These are phyloP conservation scores for Borealophlyctis nickersoniae DNA, from an alignment of 192 early-diverging fungal species.

Conservation along the genomic window DNA sequence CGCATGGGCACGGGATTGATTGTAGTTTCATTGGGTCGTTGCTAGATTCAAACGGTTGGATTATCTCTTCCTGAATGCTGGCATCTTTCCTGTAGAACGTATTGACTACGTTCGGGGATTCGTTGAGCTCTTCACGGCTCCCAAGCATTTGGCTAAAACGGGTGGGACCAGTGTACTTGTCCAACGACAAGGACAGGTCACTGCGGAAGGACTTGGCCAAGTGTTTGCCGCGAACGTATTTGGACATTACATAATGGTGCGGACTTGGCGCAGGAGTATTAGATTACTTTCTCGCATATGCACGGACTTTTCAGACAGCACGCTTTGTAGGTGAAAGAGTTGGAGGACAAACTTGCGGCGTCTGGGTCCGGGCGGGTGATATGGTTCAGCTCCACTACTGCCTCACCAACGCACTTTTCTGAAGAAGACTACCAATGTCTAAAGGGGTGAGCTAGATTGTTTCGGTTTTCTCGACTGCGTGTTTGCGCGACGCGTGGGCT, in stretches of 20 bases:
- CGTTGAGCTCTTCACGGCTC: conserved; percentile 27
- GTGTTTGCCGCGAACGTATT: conserved; percentile 54
- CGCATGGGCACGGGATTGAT: too few relatives aligned
- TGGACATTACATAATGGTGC: conserved; percentile 49
- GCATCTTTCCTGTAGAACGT: conserved; percentile 35
- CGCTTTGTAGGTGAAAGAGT: conserved; percentile 22
- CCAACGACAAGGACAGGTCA: conserved; percentile 37
- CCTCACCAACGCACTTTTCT: conserved; percentile 33
- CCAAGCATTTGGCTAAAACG: conserved; percentile 38
- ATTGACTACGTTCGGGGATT: conserved; percentile 26
- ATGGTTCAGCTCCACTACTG: conserved; percentile 47
- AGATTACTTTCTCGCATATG: background rate
- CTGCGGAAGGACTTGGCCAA: conserved; percentile 38
- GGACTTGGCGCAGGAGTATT: conserved; percentile 19
- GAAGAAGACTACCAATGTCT: conserved; percentile 40
- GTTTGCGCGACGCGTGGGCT: background rate
- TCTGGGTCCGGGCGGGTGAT: conserved; percentile 26
- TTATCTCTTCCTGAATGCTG: conserved; percentile 48
- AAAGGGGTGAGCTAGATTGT: conserved; percentile 24
- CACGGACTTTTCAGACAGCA: background rate
- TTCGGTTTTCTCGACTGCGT: conserved; percentile 3
- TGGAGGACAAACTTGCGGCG: conserved; percentile 5
- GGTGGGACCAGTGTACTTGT: conserved; percentile 39
- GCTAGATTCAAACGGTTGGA: conserved; percentile 27
- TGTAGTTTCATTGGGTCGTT: background rate